Conservation (phyloP, 805 yeast species). For the Saccharomycopsis capsularis region DNA sequence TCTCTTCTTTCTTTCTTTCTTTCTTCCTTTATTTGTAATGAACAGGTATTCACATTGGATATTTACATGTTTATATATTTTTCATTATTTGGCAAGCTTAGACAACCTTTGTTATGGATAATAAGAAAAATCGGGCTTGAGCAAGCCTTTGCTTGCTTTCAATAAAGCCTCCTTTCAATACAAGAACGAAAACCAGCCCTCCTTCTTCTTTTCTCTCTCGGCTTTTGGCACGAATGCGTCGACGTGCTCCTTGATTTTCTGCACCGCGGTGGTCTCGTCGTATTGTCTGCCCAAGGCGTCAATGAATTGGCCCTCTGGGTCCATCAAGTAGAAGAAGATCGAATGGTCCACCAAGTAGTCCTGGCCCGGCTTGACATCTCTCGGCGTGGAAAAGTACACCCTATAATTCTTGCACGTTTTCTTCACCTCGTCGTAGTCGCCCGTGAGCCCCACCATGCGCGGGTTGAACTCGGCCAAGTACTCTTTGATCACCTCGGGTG, state of each 20-base stretch:
- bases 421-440: conserved; percentile 79
- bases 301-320: conserved; percentile 93
- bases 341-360: conserved; percentile 97
- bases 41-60: too few species aligned
- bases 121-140: too few species aligned
- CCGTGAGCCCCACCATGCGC: conserved; percentile 83
- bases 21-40: too few species aligned
- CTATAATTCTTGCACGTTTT: conserved; percentile 81
- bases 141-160: too few species aligned
- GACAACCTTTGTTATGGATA: too few species aligned
- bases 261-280: conserved; percentile 69
- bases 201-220: conserved; percentile 58
- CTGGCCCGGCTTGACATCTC: conserved; percentile 88
- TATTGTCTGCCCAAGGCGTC: conserved; percentile 93
- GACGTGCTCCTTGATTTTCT: conserved; percentile 67
- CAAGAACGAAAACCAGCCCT: conserved; percentile 45
- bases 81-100: too few species aligned
- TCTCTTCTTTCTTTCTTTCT: too few species aligned
- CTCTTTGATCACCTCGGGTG: conserved; percentile 75
- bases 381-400: conserved; percentile 97
- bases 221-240: conserved; percentile 67
- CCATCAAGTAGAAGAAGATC: conserved; percentile 94
- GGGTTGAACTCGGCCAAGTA: conserved; percentile 89
- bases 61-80: too few species aligned
- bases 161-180: too few species aligned